Evolutionary conservation across 768 basidiomycete species (phyloP).

Genomic region (Neoboletus subvelutipes): DNA sequence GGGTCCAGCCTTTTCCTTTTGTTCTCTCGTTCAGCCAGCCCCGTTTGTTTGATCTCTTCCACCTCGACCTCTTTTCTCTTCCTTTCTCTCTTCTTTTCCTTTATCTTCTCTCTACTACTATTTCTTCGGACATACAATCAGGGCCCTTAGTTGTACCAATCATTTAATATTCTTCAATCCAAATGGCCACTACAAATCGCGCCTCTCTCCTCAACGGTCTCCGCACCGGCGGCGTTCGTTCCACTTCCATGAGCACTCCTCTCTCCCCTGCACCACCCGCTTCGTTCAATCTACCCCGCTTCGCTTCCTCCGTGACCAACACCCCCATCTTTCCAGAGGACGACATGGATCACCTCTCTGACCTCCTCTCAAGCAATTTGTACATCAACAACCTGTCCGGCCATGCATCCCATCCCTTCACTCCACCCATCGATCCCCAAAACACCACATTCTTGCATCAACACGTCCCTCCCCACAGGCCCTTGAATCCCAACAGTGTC

Average conservation of each 20-base stretch:
- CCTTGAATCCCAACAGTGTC: conserved; percentile 51
- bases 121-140: conserved; percentile 2
- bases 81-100: no score
- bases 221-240: conserved; percentile 87
- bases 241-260: conserved; percentile 57
- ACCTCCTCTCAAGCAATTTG: conserved; percentile 52
- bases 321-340: conserved; percentile 46
- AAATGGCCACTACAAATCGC: conserved; percentile 55
- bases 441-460: conserved; percentile 68
- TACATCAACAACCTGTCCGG: conserved; percentile 43
- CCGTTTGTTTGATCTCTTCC: conserved; percentile 10
- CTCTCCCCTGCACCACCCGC: conserved; percentile 65
- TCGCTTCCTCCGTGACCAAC: conserved; percentile 43
- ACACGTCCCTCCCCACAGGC: conserved; percentile 51
- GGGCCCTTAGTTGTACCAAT: conserved; percentile 28
- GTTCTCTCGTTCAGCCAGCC: conserved; percentile 14
- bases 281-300: conserved; percentile 64
- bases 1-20: conserved; percentile 20
- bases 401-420: conserved; percentile 52
- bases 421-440: conserved; percentile 68
- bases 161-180: conserved; percentile 17
- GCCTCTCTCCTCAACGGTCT: conserved; percentile 87
- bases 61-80: conserved; percentile 1
- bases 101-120: conserved; percentile 6
- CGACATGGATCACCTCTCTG: conserved; percentile 60